Evolutionary conservation across 2,329 filamentous ascomycete species (phyloP), one percentile per base, ranked within the genome.

Genomic region (Thyridium curvatum): DNA sequence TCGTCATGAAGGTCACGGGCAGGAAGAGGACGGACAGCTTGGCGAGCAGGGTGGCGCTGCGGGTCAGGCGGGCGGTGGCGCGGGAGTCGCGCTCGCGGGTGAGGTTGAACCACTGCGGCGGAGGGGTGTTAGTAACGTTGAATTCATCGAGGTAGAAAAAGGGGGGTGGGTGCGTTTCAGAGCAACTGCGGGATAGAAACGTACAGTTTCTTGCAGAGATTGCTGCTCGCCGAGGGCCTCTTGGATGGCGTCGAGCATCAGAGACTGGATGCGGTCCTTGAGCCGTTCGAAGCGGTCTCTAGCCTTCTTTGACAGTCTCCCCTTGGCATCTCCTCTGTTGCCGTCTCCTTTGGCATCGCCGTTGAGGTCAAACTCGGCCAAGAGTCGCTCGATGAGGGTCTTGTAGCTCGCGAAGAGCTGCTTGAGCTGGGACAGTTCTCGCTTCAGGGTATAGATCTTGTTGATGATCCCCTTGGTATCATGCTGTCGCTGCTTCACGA

Each of bases 31-130:
- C 84, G 12, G 80, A 85, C 6, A 84, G 76, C 55, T 89, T 88
- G 34, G 82, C 83, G 10, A 89, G 68, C 5, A 89, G 64, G 4
- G 86, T 77, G 4, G 84, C 85, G 46, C 83, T 80, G 41, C 83
- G 69, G 1, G 83, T 87, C 15, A 89, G 69, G 15, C 80, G 73
- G 42, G 86, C 83, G 10, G 86, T 84, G 4, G 79, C 77, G 46
- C 79, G 74, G 0, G 82, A 85, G 56, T 88, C 82, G 54, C 84
- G 86, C 52, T 87, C 78, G 14, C 83, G 78, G 41, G 84, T 86
- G 46, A 89, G 71, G 56, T 84, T 86, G 68, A 88, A 88, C 56
- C 87, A 87, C 80, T 85, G 53, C n/a, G n/a, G n/a, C n/a, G n/a
- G n/a, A n/a, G n/a, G n/a, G n/a, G n/a, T n/a, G n/a, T n/a, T n/a